Percentiles rank a stretch among this genome's conserved stretches.
Conservation (phyloP, 305 asterid genomes). For the Coffea humblotiana region DNA sequence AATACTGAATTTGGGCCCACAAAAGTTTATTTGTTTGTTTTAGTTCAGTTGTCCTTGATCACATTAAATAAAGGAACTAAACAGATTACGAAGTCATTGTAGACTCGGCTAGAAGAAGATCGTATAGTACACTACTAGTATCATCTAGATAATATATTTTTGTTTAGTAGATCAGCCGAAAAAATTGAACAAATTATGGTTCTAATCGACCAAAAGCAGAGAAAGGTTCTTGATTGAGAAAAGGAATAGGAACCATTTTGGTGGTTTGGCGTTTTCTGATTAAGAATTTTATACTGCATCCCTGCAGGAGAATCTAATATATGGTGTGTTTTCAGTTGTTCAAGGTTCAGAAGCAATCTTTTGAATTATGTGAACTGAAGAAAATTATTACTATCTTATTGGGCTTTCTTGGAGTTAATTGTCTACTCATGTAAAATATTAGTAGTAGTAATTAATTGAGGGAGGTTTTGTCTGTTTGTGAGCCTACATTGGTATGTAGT, state of each 20-base stretch:
- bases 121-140: neutral
- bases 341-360: conserved; percentile 9
- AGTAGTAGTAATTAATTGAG: neutral
- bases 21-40: conserved; percentile 21
- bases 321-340: neutral
- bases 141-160: neutral
- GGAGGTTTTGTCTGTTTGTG: conserved; percentile 15
- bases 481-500: conserved; percentile 14
- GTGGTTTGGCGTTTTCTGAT: conserved; percentile 2
- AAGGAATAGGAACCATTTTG: neutral
- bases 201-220: conserved; percentile 1
- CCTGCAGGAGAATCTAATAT: conserved; percentile 4
- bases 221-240: neutral
- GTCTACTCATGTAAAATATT: neutral
- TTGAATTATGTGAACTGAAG: neutral
- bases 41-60: conserved; percentile 22
- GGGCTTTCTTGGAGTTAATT: neutral
- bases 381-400: neutral
- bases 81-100: neutral
- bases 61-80: neutral
- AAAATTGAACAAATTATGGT: neutral
- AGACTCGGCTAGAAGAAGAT: neutral
- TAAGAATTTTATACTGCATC: neutral
- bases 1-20: conserved; percentile 39
- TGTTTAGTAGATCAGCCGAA: neutral